Evolutionary conservation across 257 asterid genomes (phyloP).

Genomic region (Buddleja alternifolia): DNA sequence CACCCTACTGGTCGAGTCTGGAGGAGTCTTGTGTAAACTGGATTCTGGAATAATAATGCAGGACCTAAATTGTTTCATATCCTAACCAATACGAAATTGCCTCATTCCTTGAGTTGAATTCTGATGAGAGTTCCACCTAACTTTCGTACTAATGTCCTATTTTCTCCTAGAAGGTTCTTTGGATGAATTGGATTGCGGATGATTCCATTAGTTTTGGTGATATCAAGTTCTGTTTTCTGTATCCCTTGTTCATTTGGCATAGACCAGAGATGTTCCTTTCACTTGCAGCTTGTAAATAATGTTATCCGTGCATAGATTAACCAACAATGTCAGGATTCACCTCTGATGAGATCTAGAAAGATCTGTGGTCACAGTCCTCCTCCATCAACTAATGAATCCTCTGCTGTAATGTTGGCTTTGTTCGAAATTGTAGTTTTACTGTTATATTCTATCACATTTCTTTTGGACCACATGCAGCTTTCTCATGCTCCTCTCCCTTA

Average conservation of each 20-base stretch:
- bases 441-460: neutral
- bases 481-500: neutral
- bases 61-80: neutral
- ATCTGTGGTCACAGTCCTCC: neutral
- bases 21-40: constrained; percentile 2
- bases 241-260: too few relatives aligned
- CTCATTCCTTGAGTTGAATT: neutral
- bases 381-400: neutral
- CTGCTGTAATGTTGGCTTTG: neutral
- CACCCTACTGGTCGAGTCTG: neutral
- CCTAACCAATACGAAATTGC: neutral
- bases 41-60: neutral
- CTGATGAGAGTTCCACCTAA: too few relatives aligned
- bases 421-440: neutral
- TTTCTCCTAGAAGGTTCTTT: too few relatives aligned
- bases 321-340: neutral
- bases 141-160: too few relatives aligned
- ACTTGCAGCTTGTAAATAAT: neutral
- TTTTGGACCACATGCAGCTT: constrained; percentile 2
- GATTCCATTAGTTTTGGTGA: too few relatives aligned
- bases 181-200: too few relatives aligned
- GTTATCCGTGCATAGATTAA: neutral
- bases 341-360: neutral
- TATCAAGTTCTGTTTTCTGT: too few relatives aligned
- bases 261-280: too few relatives aligned